phyloP scores from a whole-genome alignment of 2,329 filamentous ascomycete species.

The Aspergillus unguis region DNA sequence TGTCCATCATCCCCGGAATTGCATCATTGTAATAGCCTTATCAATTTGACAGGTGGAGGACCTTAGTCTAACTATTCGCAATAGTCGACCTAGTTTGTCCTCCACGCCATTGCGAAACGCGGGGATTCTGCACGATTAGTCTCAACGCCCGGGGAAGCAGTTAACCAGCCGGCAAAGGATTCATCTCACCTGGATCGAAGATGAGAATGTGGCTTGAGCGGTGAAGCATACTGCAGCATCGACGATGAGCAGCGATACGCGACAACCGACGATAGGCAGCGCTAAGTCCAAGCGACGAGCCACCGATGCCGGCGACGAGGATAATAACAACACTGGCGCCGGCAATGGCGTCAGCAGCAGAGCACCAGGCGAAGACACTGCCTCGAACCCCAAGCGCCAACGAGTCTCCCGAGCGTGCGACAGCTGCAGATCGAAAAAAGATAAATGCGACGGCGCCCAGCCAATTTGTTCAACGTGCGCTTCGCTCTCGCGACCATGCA shows the following conservation, averaged over 20 bases:
- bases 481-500: conserved; percentile 61
- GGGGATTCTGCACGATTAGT: background rate
- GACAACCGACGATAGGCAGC: conserved; percentile 29
- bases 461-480: conserved; percentile 66
- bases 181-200: conserved; percentile 24
- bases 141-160: background rate
- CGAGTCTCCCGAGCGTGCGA: conserved; percentile 68
- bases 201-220: conserved; percentile 29
- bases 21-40: background rate
- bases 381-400: conserved; percentile 54
- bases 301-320: conserved; percentile 27
- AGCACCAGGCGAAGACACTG: conserved; percentile 25
- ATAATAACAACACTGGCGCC: conserved; percentile 15
- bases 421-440: conserved; percentile 63
- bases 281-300: conserved; percentile 32
- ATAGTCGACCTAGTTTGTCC: background rate
- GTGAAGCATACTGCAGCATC: conserved; percentile 24
- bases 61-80: background rate
- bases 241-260: conserved; percentile 34
- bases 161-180: conserved; percentile 27
- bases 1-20: conserved; percentile 4
- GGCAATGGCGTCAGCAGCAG: background rate
- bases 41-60: background rate
- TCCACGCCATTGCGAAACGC: conserved; percentile 3
- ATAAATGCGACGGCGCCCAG: conserved; percentile 69